Conservation (phyloP, 2,329 filamentous ascomycete genomes). For the Diplodia mutila region DNA sequence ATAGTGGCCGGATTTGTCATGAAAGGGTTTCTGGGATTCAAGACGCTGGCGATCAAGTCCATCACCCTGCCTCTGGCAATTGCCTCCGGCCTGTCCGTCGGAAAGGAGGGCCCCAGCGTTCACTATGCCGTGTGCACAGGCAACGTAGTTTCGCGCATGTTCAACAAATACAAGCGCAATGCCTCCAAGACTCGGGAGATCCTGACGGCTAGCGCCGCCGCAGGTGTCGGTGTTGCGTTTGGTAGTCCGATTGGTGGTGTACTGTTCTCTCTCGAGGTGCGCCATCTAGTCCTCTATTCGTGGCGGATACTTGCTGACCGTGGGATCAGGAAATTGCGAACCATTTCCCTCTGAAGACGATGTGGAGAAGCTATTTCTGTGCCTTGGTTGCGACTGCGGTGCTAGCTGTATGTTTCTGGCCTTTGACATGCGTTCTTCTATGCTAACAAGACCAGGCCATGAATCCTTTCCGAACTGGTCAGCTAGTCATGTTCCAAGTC, state of each 20-base stretch:
- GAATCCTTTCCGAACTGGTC: constrained; percentile 96
- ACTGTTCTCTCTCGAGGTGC: constrained; percentile 83
- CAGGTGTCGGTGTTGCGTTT: constrained; percentile 94
- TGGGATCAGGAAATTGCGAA: constrained; percentile 78
- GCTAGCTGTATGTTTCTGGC: constrained; percentile 61
- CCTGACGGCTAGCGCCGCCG: constrained; percentile 89
- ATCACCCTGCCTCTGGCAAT: constrained; percentile 89
- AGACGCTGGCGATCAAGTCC: constrained; percentile 93
- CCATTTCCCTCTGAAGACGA: constrained; percentile 93
- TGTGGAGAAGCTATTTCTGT: constrained; percentile 98
- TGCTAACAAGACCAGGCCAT: constrained; percentile 62
- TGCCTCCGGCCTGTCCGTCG: constrained; percentile 89
- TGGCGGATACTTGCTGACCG: constrained; percentile 26
- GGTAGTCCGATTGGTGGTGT: constrained; percentile 97
- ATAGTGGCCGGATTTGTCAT: constrained; percentile 99
- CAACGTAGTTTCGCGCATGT: constrained; percentile 91
- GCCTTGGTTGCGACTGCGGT: constrained; percentile 93
- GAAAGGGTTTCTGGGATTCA: constrained; percentile 93
- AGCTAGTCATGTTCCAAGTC: constrained; percentile 99
- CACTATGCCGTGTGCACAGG: constrained; percentile 98
- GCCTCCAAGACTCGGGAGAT: constrained; percentile 95
- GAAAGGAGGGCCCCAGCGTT: constrained; percentile 97
- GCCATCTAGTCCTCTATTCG: constrained; percentile 6
- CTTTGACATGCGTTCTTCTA: not conserved
- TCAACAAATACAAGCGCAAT: constrained; percentile 88